These are phyloP conservation scores for Sequoia sempervirens DNA, from an alignment of 75 land plant genomes.

Conservation along the genomic window DNA sequence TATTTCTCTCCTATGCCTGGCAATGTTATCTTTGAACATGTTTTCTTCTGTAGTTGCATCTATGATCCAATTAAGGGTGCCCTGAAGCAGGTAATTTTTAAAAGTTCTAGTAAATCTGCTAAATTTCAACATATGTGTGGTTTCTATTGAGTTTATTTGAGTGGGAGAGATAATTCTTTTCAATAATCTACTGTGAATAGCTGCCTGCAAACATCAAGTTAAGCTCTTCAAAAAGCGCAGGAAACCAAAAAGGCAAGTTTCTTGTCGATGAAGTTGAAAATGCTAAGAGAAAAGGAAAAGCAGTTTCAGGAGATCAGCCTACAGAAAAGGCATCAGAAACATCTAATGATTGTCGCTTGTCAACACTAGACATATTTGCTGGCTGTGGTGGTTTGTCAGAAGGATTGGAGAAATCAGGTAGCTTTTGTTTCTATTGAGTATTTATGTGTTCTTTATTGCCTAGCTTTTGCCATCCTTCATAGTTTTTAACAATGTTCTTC, in stretches of 20 bases:
- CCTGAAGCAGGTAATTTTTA: conserved; percentile 68
- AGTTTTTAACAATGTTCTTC: neutral
- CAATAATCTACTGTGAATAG: conserved; percentile 30
- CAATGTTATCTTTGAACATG: conserved; percentile 49
- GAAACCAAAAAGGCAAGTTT: conserved; percentile 17
- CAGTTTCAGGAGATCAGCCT: conserved; percentile 23
- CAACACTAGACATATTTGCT: conserved; percentile 94
- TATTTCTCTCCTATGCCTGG: conserved; percentile 39
- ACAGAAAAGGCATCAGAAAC: conserved; percentile 8
- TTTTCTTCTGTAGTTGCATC: conserved; percentile 76
- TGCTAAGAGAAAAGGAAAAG: conserved; percentile 57
- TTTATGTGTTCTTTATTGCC: neutral
- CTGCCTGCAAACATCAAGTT: conserved; percentile 69
- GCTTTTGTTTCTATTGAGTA: neutral
- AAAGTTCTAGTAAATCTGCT: neutral
- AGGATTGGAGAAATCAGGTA: conserved; percentile 89
- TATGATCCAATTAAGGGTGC: conserved; percentile 84
- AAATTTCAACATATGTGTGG: neutral
- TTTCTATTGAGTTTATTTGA: neutral
- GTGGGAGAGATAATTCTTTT: neutral
- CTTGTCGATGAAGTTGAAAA: conserved; percentile 51
- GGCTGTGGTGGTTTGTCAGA: conserved; percentile 99
- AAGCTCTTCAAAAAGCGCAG: conserved; percentile 18
- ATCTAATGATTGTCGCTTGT: conserved; percentile 29
- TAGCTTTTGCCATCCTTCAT: neutral